These are phyloP conservation scores for Lasiodiplodia hormozganensis DNA, from an alignment of 2,329 filamentous ascomycete genomes.

Conservation along the genomic window DNA sequence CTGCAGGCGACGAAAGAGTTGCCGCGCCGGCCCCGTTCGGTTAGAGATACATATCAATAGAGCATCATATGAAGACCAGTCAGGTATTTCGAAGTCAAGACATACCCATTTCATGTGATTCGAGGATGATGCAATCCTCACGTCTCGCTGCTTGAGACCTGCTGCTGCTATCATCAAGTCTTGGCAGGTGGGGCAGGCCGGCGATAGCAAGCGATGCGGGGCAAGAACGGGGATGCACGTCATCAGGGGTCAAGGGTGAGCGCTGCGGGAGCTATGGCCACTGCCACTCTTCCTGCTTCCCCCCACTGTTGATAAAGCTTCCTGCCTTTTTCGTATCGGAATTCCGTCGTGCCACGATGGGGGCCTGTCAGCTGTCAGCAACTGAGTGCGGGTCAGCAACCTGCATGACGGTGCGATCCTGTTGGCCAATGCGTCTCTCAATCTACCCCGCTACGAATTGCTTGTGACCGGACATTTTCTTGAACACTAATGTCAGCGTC, in stretches of 20 bases:
- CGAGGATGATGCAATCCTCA: background rate
- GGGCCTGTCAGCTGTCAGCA: background rate
- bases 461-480: background rate
- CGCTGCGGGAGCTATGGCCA: constrained; percentile 54
- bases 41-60: background rate
- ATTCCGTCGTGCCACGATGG: background rate
- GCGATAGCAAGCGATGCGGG: constrained; percentile 4
- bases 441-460: background rate
- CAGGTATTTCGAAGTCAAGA: background rate
- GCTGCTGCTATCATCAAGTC: background rate
- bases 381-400: background rate
- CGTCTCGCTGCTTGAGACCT: background rate
- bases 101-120: background rate
- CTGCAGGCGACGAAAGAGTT: background rate
- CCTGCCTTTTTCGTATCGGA: background rate
- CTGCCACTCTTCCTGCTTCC: constrained; percentile 10
- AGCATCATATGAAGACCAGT: background rate
- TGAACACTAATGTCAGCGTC: background rate
- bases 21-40: background rate
- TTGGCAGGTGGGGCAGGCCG: background rate
- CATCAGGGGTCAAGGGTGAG: background rate
- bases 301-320: constrained; percentile 10
- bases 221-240: constrained; percentile 20
- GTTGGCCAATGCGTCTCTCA: background rate
- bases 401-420: background rate